A percentile compares a stretch with the other conserved stretches of the same genome.
These are phyloP conservation scores for Podospora sp. DNA, from an alignment of 495 filamentous ascomycete species.

Conservation along the genomic window DNA sequence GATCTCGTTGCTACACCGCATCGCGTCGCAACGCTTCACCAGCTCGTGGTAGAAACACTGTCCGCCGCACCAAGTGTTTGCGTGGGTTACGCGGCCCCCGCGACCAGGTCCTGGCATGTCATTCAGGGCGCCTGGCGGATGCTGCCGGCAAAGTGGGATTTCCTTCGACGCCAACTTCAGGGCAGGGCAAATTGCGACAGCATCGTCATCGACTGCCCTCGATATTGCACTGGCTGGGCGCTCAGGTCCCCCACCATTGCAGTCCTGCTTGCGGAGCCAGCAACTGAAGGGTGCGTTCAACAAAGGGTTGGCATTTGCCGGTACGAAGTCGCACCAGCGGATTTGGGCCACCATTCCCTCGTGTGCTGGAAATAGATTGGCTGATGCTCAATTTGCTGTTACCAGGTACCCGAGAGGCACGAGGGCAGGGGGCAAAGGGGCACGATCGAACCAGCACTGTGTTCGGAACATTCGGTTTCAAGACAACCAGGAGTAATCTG, in stretches of 20 bases:
- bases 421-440: constrained; percentile 7
- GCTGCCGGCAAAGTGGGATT: neutral
- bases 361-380: constrained; percentile 33
- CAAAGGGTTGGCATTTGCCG: constrained; percentile 15
- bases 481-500: constrained; percentile 9
- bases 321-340: constrained; percentile 2
- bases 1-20: constrained; percentile 10
- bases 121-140: neutral
- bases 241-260: constrained; percentile 1
- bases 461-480: constrained; percentile 28
- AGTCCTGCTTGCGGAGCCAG: constrained; percentile 21
- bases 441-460: constrained; percentile 16
- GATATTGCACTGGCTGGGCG: neutral
- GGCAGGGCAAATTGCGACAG: constrained; percentile 26
- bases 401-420: constrained; percentile 18
- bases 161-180: constrained; percentile 7
- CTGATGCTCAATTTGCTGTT: constrained; percentile 3
- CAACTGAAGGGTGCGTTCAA: neutral
- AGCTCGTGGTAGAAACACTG: neutral
- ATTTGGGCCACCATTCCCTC: constrained; percentile 14
- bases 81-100: constrained; percentile 10
- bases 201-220: constrained; percentile 28
- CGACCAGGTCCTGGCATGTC: neutral
- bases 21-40: neutral
- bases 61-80: neutral